phyloP scores from a whole-genome alignment of 768 basidiomycete genomes.

The Rhizopogon rudus region DNA sequence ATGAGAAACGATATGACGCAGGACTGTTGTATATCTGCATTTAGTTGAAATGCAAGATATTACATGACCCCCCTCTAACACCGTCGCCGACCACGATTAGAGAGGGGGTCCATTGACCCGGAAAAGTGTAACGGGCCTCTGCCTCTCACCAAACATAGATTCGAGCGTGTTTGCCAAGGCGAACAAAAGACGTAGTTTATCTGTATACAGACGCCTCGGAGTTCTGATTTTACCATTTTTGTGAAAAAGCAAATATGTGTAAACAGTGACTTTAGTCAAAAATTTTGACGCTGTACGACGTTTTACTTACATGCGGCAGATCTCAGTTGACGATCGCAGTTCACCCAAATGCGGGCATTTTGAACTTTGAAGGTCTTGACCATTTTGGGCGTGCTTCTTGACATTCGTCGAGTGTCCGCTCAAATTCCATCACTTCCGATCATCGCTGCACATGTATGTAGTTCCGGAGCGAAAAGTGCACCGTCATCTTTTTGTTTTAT shows the following conservation, averaged over 20 bases:
- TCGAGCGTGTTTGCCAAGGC: neutral
- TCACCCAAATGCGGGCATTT: no score
- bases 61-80: constrained; percentile 14
- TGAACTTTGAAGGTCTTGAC: neutral
- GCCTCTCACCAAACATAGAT: no score
- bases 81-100: constrained; percentile 8
- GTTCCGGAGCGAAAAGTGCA: no score
- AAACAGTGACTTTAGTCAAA: no score
- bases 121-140: no score
- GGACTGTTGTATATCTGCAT: neutral
- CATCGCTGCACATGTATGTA: no score
- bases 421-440: constrained; percentile 14
- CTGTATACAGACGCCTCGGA: no score
- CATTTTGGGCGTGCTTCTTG: constrained; percentile 6
- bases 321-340: no score
- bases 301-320: neutral
- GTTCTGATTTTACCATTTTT: neutral
- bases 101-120: no score
- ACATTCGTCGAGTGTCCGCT: constrained; percentile 15
- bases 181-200: no score
- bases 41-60: neutral
- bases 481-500: no score
- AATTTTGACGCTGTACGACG: no score
- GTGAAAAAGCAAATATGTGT: neutral
- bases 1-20: neutral